Base-by-base conservation (phyloP, 352 stramenopile genomes). In the Aphanomyces euteiches region DNA sequence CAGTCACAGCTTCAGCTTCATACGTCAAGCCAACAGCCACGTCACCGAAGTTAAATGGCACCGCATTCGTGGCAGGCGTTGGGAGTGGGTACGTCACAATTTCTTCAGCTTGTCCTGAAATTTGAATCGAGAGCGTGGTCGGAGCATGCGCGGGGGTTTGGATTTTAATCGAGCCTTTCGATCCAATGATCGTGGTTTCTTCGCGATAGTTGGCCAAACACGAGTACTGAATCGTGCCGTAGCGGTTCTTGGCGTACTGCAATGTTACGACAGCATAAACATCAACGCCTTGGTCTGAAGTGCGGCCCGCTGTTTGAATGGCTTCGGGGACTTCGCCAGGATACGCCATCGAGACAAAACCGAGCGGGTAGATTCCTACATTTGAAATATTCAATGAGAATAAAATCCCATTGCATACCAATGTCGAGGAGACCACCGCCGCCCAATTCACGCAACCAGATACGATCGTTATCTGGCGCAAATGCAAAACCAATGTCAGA, bases 381-480 rank as follows among this genome's bases (percentile, higher is more conserved):
- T 28, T 17, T 37, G 1, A 21, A 58, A 8, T 13, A 58, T 40
- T 37, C 12, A 13, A 61, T 12, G 36, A 41, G 5, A 41, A 28
- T 3, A 41, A 37, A 37, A 37, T 7, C 28, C 28, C 5, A 61
- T 37, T 12, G n/a, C 54, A 37, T 39, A 61, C 54, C 88, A 45
- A 92, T 80, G 66, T 91, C 87, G 0, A 96, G 71, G 3, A 94
- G 64, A 0, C 81, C 85, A 21, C 86, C 84, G 15, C 85, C 88
- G n/a, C 85, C 88, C 4, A 96, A 74, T 47, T 79, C 73, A n/a
- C 79, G 82, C 36, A 87, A 70, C 79, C 85, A 95, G 56, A 93
- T 78, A 5, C 83, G 80, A 45, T 76, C 76, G 19, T 81, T 78
- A 56, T 82, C 73, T 3, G 75, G 48, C 0, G 67, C 67, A 39